Conservation (phyloP, 2,329 filamentous ascomycete species). For the Ophiostoma sp. region DNA sequence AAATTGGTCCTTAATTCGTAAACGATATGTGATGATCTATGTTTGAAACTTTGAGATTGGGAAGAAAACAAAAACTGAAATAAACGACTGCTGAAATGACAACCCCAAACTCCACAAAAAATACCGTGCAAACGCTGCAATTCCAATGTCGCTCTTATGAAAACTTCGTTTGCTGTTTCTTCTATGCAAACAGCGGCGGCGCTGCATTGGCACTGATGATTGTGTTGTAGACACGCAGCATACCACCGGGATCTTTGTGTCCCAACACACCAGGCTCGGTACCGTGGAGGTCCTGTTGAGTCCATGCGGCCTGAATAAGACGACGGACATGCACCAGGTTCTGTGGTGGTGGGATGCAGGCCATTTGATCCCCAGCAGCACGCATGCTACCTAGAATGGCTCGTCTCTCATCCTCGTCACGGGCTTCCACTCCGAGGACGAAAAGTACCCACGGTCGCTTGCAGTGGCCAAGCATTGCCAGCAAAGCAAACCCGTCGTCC, state of each 20-base stretch:
- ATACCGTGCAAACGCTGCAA: too few relatives aligned
- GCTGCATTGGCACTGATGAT: constrained; percentile 28
- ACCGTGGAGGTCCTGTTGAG: constrained; percentile 24
- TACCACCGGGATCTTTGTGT: neutral
- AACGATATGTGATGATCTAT: neutral
- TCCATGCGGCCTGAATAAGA: constrained; percentile 25
- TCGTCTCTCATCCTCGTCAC: constrained; percentile 25
- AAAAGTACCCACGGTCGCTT: constrained; percentile 28
- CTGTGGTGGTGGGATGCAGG: constrained; percentile 16
- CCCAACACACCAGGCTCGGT: neutral
- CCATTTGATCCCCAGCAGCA: neutral
- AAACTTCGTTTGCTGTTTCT: too few relatives aligned
- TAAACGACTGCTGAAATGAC: neutral
- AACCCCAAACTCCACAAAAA: too few relatives aligned
- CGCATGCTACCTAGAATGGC: constrained; percentile 12
- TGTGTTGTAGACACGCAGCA: constrained; percentile 25
- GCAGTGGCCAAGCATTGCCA: neutral
- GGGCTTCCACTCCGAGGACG: constrained; percentile 28
- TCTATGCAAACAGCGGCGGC: constrained; percentile 23
- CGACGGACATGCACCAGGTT: constrained; percentile 17
- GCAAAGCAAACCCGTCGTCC: neutral
- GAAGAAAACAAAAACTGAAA: neutral
- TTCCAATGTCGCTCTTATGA: too few relatives aligned
- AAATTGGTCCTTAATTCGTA: neutral
- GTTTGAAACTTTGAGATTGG: neutral